phyloP scores from a whole-genome alignment of 139 green algal genomes.

The Eudorina sp. region DNA sequence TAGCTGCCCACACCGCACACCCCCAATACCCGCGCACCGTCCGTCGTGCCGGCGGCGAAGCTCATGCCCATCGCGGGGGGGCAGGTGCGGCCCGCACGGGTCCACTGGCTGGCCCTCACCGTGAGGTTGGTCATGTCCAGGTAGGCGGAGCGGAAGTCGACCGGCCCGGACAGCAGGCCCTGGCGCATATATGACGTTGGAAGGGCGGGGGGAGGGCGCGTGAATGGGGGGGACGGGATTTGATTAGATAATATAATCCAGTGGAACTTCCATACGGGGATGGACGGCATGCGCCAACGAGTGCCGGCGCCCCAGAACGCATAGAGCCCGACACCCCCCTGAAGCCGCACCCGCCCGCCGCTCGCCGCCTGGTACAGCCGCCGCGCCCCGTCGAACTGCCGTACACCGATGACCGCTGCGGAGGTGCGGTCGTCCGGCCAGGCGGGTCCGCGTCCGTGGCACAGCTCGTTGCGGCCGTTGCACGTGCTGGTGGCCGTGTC shows the following conservation, averaged over 20 bases:
- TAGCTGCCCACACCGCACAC: too few relatives aligned
- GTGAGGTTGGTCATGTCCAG: constrained; percentile 80
- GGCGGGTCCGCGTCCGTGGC: constrained; percentile 80
- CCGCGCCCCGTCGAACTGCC: constrained; percentile 72
- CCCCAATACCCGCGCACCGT: constrained; percentile 13
- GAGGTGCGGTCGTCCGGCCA: constrained; percentile 77
- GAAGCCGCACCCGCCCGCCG: too few relatives aligned
- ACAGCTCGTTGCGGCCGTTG: constrained; percentile 81
- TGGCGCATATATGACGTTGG: not conserved
- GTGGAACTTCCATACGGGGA: too few relatives aligned
- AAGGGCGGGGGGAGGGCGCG: too few relatives aligned
- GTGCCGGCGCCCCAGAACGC: too few relatives aligned
- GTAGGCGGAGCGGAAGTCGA: constrained; percentile 80
- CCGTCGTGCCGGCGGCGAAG: constrained; percentile 90
- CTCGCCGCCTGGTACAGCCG: constrained; percentile 61
- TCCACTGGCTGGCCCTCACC: constrained; percentile 63
- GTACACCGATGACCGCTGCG: constrained; percentile 76
- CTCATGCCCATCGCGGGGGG: constrained; percentile 86
- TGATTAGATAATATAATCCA: too few relatives aligned
- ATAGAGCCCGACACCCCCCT: too few relatives aligned
- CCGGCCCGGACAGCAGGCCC: constrained; percentile 58
- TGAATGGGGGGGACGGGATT: too few relatives aligned
- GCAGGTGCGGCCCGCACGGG: constrained; percentile 74
- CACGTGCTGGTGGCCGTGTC: constrained; percentile 78
- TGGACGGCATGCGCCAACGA: too few relatives aligned